Evolutionary conservation across 2,329 filamentous ascomycete species (phyloP).

Genomic region (Fusarium oxysporum): DNA sequence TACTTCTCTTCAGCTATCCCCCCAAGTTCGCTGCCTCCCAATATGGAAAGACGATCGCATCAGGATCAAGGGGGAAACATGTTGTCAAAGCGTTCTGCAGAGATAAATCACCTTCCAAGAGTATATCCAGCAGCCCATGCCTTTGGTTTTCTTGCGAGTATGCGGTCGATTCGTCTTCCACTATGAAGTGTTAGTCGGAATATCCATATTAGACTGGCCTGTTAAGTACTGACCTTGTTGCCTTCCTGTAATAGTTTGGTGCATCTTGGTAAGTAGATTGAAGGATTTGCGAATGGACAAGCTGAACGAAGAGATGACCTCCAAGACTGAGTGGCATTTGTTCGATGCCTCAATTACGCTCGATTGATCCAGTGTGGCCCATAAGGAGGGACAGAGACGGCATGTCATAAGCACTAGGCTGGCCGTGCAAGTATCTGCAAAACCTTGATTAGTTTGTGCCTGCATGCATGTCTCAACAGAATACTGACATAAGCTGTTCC

Average conservation of each 20-base stretch:
- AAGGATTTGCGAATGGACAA: neutral
- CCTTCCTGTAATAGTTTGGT: neutral
- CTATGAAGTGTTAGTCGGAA: fast-evolving
- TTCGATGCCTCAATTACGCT: fast-evolving
- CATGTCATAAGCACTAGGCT: neutral
- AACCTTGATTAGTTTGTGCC: neutral
- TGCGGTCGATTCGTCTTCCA: too few relatives aligned
- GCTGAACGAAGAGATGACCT: neutral
- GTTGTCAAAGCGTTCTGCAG: neutral
- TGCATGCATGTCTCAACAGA: too few relatives aligned
- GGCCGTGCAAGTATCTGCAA: neutral
- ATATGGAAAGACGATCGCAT: neutral
- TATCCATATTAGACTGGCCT: too few relatives aligned
- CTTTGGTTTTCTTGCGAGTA: neutral
- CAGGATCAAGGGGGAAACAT: neutral
- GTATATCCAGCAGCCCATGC: neutral
- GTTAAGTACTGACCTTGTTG: neutral
- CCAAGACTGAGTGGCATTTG: neutral
- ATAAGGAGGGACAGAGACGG: neutral
- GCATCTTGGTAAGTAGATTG: neutral
- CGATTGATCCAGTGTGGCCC: neutral
- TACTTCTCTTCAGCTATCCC: neutral
- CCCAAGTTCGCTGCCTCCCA: neutral
- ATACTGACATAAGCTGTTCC: neutral
- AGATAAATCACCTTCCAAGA: neutral